Evolutionary conservation across 176 grass and related monocot genomes (phyloP).

Genomic region (Aegilops longissima): DNA sequence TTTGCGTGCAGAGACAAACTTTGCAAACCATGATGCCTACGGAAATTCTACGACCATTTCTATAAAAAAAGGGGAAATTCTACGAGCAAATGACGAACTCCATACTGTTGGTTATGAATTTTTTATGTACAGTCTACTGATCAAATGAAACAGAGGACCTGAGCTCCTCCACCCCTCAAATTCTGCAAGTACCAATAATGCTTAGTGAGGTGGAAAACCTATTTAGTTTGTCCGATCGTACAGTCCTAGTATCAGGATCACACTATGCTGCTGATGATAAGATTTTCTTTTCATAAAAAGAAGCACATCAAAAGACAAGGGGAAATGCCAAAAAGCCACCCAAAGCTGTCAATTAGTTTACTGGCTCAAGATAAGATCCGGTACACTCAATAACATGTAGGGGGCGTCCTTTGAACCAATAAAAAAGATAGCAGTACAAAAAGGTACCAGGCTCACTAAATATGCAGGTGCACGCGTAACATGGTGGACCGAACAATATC

Average conservation of each 20-base stretch:
- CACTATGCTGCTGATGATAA: neutral
- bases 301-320: neutral
- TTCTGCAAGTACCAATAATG: neutral
- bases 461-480: neutral
- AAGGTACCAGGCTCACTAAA: neutral
- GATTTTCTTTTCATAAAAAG: neutral
- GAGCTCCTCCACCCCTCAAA: neutral
- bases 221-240: neutral
- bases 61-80: neutral
- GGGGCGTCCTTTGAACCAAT: neutral
- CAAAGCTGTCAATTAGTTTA: neutral
- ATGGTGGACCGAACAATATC: conserved; percentile 24
- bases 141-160: neutral
- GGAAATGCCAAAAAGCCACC: conserved; percentile 16
- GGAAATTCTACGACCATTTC: neutral
- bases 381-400: conserved; percentile 11
- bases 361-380: neutral
- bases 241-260: neutral
- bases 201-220: neutral
- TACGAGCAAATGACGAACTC: neutral
- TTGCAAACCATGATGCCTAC: neutral
- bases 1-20: neutral
- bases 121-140: neutral
- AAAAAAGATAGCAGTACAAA: neutral
- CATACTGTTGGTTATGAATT: neutral